A percentile compares a stretch with the other conserved stretches of the same genome.
Conservation (phyloP, 805 yeast genomes). For the Zygosaccharomyces kombuchaensis region DNA sequence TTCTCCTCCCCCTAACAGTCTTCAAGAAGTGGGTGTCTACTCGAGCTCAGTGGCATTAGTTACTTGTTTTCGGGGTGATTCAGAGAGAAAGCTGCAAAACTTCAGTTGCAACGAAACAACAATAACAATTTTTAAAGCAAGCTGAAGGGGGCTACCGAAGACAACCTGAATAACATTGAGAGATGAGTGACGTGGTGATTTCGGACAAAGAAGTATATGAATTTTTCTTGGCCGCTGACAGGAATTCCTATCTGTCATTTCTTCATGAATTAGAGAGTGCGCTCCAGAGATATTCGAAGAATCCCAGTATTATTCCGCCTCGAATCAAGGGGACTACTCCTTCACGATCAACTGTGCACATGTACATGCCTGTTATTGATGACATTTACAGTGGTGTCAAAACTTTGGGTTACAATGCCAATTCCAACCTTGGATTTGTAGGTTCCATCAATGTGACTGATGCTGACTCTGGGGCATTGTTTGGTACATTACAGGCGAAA, state of each 20-base stretch:
- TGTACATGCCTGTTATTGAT: constrained; percentile 65
- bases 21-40: too few relatives aligned
- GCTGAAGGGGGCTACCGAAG: background rate
- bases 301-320: constrained; percentile 49
- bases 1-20: background rate
- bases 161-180: background rate
- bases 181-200: constrained; percentile 13
- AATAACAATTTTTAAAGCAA: background rate
- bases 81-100: background rate
- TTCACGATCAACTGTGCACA: constrained; percentile 41
- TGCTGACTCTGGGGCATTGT: constrained; percentile 45
- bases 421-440: constrained; percentile 54
- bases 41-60: too few relatives aligned
- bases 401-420: constrained; percentile 43
- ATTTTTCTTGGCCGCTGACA: constrained; percentile 11
- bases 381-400: constrained; percentile 53
- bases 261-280: constrained; percentile 28
- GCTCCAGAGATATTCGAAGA: constrained; percentile 39
- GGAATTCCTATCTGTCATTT: constrained; percentile 5
- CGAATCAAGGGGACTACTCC: constrained; percentile 45
- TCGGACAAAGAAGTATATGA: constrained; percentile 14
- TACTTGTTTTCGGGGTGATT: background rate
- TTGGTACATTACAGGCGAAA: constrained; percentile 54
- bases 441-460: constrained; percentile 53
- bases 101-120: background rate